Evolutionary conservation across 805 yeast species (phyloP), one percentile per base, ranked within the genome.

Genomic region (Crinitomyces ghanaensis): DNA sequence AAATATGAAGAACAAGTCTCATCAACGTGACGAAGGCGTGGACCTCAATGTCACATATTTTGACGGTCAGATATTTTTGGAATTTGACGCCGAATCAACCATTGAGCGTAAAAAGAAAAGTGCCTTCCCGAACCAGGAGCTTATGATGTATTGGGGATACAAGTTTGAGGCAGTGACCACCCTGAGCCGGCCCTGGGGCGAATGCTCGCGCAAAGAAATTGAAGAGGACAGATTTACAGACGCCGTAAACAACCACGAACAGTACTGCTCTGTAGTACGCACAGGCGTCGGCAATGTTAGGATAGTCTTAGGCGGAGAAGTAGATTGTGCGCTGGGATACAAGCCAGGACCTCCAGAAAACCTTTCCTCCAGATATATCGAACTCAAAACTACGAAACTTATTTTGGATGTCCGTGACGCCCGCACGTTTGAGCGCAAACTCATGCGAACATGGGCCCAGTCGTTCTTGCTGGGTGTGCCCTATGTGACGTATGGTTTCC

Each of bases 381-480:
- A 91, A 54, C 62, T 91, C 42, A 88, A 86, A 50, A 82, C 95
- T 1, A 59, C 78, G 2, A 61, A 68, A 28, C 60, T 66, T 4
- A 64, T 88, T 0, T 63, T 60, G 15, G 62, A 69, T 13, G 71
- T 74, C 4, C 63, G 66, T 11, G 77, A 77, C 24, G 73, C 78
- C 11, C 63, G 63, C 24, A 65, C 52, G 13, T 84, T 88, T 50
- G 95, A 88, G 50, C 67, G 65, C 35, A 85, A 84, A 56, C 59
- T 91, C 28, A 72, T 78, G 51, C 70, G 64, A 40, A 68, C 93
- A 0, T 91, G 99, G 99, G 83, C 93, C 2, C 97, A 85, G 59
- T 79, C 94, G 41, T 91, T 85, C 54, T 61, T 91, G 15, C 64
- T 83, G 28, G 98, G 98, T 3, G 69, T 91, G 14, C 75, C 79